These are phyloP conservation scores for Debaryomyces prosopidis DNA, from an alignment of 805 yeast genomes.

Conservation along the genomic window DNA sequence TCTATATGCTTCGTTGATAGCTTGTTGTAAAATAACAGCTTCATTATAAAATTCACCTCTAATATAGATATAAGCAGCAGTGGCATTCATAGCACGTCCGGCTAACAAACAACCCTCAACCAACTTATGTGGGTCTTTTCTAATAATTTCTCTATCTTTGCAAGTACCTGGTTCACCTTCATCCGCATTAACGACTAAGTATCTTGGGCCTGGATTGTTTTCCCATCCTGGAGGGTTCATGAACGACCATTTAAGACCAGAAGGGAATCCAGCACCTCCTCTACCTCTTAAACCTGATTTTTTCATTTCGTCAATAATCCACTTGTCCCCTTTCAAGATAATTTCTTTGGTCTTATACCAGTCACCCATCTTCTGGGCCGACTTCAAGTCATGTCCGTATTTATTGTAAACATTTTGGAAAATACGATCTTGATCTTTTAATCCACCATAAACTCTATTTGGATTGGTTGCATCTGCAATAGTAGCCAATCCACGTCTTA, in stretches of 20 bases:
- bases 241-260: conserved; percentile 88
- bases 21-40: conserved; percentile 69
- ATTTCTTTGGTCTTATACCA: conserved; percentile 92
- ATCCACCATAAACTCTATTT: conserved; percentile 66
- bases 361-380: conserved; percentile 80
- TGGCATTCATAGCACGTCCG: conserved; percentile 90
- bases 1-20: conserved; percentile 84
- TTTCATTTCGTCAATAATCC: conserved; percentile 89
- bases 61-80: conserved; percentile 89
- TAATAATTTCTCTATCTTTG: conserved; percentile 86
- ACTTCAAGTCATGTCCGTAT: conserved; percentile 73
- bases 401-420: conserved; percentile 80
- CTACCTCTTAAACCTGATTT: conserved; percentile 85
- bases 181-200: conserved; percentile 87
- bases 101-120: conserved; percentile 90
- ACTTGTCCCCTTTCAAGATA: conserved; percentile 76
- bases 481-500: conserved; percentile 43
- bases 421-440: conserved; percentile 80
- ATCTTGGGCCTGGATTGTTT: conserved; percentile 84
- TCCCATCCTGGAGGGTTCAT: conserved; percentile 98
- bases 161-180: conserved; percentile 96
- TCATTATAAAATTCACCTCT: conserved; percentile 90
- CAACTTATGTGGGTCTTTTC: conserved; percentile 89
- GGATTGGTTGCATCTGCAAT: conserved; percentile 50
- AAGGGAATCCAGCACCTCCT: conserved; percentile 94